phyloP scores from a whole-genome alignment of 139 green algal genomes.

The Tetraselmis chui region DNA sequence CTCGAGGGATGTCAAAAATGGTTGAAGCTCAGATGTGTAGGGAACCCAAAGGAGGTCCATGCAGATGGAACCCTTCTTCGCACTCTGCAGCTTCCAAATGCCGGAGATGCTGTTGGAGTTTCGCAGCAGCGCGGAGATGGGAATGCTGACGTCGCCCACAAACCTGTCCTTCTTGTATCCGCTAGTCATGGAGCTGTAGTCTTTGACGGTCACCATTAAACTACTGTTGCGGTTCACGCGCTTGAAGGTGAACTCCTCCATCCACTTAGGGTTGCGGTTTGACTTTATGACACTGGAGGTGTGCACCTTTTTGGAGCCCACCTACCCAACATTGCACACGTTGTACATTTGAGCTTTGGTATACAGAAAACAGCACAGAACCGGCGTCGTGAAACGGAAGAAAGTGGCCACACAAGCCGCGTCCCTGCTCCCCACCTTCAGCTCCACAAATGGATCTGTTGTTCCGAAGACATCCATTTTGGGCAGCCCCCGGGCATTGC shows the following conservation, averaged over 20 bases:
- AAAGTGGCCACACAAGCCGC: no score
- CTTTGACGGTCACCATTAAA: background rate
- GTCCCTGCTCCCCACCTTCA: no score
- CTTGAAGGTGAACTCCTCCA: background rate
- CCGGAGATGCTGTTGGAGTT: background rate
- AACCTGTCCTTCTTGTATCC: background rate
- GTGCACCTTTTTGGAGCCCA: background rate
- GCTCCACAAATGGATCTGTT: background rate
- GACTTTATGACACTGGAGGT: background rate
- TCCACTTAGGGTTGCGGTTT: background rate
- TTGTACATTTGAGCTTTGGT: no score
- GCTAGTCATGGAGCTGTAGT: background rate
- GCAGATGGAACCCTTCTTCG: background rate
- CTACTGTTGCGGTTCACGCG: background rate
- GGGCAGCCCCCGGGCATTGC: background rate
- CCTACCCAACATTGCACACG: no score
- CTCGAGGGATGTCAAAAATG: background rate
- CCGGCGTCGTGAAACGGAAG: no score
- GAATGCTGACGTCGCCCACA: background rate
- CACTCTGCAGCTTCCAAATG: background rate
- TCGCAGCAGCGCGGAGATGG: background rate
- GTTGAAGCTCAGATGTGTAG: background rate
- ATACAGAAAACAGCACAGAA: no score
- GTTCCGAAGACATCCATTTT: background rate
- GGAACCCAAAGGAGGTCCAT: background rate